phyloP scores from a whole-genome alignment of 208 protist genomes.

The Leishmania braziliensis region DNA sequence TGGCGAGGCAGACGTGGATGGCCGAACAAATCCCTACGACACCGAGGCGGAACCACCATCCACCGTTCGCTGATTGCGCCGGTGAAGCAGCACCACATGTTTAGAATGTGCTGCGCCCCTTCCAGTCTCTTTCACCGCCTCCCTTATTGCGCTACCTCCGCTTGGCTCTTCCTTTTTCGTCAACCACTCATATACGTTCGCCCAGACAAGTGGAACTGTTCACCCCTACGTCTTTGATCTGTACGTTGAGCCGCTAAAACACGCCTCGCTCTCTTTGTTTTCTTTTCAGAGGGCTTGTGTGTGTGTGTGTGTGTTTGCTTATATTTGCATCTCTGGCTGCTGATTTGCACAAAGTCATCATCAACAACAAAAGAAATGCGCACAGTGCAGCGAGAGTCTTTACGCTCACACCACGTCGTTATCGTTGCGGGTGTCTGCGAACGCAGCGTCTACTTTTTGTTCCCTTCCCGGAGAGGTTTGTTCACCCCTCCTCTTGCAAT shows the following conservation, averaged over 20 bases:
- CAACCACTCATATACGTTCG: neutral
- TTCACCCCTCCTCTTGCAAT: neutral
- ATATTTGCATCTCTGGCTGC: too few relatives aligned
- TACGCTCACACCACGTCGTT: neutral
- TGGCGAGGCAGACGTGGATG: conserved; percentile 53
- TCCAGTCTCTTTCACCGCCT: neutral
- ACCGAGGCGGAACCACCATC: conserved; percentile 42
- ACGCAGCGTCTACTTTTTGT: neutral
- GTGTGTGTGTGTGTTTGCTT: neutral
- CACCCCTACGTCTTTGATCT: neutral
- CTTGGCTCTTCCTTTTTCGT: neutral
- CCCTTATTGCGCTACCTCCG: neutral
- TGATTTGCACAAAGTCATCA: neutral
- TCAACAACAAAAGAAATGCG: neutral
- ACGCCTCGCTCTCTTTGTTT: neutral
- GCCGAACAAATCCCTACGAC: conserved; percentile 36
- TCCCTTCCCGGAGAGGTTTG: neutral
- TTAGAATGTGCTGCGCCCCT: neutral
- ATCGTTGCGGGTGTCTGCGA: neutral
- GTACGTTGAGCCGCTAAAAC: neutral
- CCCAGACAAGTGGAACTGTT: neutral
- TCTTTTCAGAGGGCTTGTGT: neutral
- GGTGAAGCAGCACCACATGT: neutral
- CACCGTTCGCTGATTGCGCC: conserved; percentile 13
- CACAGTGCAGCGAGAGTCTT: neutral